Evolutionary conservation across 192 early-diverging fungal genomes (phyloP).

Genomic region (Linnemannia elongata): DNA sequence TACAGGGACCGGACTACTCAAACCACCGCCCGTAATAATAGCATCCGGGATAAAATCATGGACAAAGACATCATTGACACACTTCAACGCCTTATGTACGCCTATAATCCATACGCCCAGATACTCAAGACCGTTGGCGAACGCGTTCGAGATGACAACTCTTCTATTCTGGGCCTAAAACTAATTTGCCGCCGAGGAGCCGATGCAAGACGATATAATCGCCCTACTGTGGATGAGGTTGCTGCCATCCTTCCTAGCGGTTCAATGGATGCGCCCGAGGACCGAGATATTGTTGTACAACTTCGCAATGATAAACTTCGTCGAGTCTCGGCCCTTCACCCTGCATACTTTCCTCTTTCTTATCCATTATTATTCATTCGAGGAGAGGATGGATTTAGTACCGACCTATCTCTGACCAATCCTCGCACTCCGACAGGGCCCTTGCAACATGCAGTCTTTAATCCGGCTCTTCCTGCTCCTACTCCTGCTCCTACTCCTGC

Average conservation of each 20-base stretch:
- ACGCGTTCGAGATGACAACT: neutral
- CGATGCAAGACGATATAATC: neutral
- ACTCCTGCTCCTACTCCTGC: no score
- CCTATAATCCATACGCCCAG: neutral
- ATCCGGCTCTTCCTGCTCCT: neutral
- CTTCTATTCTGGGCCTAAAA: neutral
- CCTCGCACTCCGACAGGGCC: neutral
- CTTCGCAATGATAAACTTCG: neutral
- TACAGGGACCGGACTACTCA: neutral
- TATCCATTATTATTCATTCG: constrained; percentile 12
- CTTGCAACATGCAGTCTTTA: neutral
- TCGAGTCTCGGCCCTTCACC: constrained; percentile 3
- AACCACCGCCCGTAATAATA: no score
- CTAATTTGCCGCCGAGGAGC: neutral
- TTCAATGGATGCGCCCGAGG: neutral
- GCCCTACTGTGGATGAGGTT: neutral
- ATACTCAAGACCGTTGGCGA: neutral
- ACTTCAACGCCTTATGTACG: neutral
- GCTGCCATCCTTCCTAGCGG: constrained; percentile 4
- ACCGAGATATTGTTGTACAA: constrained; percentile 4
- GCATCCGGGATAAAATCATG: neutral
- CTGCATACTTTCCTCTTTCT: neutral
- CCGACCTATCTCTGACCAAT: neutral
- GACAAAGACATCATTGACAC: neutral
- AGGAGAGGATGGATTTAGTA: constrained; percentile 1